Conservation (phyloP, 75 land plant genomes). For the Sequoiadendron giganteum region DNA sequence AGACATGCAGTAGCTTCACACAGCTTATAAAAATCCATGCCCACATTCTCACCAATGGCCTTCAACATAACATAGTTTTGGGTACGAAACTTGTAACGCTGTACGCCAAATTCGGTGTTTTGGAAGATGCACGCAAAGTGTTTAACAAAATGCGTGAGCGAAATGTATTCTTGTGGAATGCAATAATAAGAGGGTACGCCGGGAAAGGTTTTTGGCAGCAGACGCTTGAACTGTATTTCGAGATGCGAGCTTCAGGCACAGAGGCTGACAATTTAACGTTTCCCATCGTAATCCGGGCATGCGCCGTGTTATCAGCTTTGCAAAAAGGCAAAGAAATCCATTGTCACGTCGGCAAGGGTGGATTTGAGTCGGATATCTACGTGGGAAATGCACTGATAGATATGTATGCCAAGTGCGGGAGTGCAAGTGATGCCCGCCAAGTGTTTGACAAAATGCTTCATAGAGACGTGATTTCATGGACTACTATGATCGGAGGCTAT, state of each 20-base stretch:
- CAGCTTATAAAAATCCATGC: conserved; percentile 1
- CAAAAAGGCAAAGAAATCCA: conserved; percentile 47
- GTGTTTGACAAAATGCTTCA: conserved; percentile 46
- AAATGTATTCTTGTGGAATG: conserved; percentile 44
- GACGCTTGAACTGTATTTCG: conserved; percentile 39
- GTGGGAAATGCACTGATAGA: conserved; percentile 53
- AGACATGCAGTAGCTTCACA: background rate
- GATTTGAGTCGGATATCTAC: conserved; percentile 34
- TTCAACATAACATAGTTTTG: background rate
- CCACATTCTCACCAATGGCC: background rate
- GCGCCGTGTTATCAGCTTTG: conserved; percentile 39
- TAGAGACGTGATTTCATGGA: conserved; percentile 73
- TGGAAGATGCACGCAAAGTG: conserved; percentile 10
- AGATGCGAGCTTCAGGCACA: conserved; percentile 34
- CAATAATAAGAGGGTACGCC: conserved; percentile 44
- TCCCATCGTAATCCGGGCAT: conserved; percentile 49
- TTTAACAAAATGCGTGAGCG: conserved; percentile 3
- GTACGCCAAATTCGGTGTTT: conserved; percentile 15
- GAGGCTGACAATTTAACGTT: conserved; percentile 50
- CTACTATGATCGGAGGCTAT: conserved; percentile 58
- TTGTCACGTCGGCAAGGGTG: conserved; percentile 33
- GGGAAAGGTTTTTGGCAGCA: conserved; percentile 28
- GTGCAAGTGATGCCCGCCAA: conserved; percentile 30
- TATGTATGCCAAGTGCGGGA: conserved; percentile 83
- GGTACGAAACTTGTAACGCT: conserved; percentile 16